Evolutionary conservation across 202 grass and related monocot genomes (phyloP), one percentile per base, ranked within the genome.

Genomic region (Panicum hallii): DNA sequence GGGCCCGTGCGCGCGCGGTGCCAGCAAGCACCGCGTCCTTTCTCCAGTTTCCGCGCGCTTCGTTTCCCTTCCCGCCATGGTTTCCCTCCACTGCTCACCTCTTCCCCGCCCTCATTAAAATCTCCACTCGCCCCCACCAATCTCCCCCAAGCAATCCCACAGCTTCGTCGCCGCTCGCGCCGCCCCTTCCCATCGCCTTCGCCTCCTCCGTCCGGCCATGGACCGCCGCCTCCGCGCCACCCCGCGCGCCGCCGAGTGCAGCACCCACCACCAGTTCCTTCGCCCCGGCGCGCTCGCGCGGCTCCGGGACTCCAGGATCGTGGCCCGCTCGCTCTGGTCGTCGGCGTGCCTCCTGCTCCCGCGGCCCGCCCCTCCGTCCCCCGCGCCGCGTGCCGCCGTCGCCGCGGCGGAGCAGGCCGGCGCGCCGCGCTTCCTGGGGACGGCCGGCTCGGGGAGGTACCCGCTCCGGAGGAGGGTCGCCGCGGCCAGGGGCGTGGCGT

Each of bases 271-370:
- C 66, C 85, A 85, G 28, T 97, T 94, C 84, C 94, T 97, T 16
- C 90, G 82, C 46, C 94, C 91, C 17, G 94, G 94, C 34, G 94
- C 87, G 6, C 94, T 97, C 34, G 94, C 94, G 14, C 76, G 90
- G 61, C 83, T 97, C 50, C 80, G 94, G 12, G 94, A 94, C 88
- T 94, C 91, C 20, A 88, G 83, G 70, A 94, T 97, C 80, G 85
- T 88, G 54, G 83, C 90, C 16, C 89, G 91, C 85, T 97, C 91
- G 2, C 53, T 91, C 71, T 88, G 83, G 53, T 90, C 91, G 48
- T 64, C 84, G 56, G 78, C 64, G 65, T 30, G 78, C 46, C 87
- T 79, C 84, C 84, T 89, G 9, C 68, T 84, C 10, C 71, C 67
- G 2, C 89, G 85, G 36, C 87, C 91, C 17, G 86, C 82, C 7